phyloP scores from a whole-genome alignment of 257 asterid species.

The Parsonsia alboflavescens region DNA sequence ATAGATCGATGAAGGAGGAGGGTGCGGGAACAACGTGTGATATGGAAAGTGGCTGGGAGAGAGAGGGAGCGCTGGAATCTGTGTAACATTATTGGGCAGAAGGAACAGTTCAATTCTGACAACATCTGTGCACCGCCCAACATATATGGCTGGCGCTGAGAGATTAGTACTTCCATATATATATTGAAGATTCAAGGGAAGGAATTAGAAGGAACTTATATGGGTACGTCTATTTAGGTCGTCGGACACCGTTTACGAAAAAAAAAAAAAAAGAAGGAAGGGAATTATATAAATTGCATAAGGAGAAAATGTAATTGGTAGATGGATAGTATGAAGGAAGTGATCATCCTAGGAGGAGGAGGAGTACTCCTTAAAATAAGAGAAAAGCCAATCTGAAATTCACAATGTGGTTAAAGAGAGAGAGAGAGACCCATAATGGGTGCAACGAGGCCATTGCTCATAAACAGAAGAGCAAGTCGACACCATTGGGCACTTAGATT shows the following conservation, averaged over 20 bases:
- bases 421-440: constrained; percentile 31
- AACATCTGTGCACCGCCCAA: not conserved
- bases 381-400: constrained; percentile 10
- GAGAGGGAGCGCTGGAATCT: not conserved
- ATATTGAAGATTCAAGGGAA: not conserved
- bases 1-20: too few species aligned
- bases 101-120: constrained; percentile 24
- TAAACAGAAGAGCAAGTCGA: constrained; percentile 34
- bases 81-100: constrained; percentile 17
- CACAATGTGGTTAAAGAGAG: not conserved
- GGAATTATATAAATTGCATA: not conserved
- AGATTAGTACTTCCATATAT: too few species aligned
- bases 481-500: constrained; percentile 67
- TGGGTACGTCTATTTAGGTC: too few species aligned
- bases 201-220: too few species aligned
- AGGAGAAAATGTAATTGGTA: constrained; percentile 21
- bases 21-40: too few species aligned
- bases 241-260: too few species aligned
- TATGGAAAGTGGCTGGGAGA: not conserved
- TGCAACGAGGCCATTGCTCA: constrained; percentile 52
- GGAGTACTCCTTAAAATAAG: constrained; percentile 18
- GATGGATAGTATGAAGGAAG: constrained; percentile 15
- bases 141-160: too few species aligned
- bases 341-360: constrained; percentile 27
- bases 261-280: too few species aligned